Conservation (phyloP, 805 yeast species). For the Saccharomycopsis amapae region DNA sequence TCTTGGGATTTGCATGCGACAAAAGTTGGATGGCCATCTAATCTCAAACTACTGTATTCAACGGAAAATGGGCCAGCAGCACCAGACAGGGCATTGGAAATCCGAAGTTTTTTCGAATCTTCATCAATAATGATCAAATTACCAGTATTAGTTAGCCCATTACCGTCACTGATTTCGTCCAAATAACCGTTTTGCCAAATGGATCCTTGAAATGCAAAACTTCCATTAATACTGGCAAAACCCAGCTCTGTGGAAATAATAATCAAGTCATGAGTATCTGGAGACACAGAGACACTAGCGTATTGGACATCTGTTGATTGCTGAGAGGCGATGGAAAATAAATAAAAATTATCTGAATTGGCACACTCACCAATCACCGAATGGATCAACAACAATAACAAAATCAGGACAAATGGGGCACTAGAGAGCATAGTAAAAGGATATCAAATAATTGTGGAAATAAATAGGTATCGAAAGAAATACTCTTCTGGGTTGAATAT, state of each 20-base stretch:
- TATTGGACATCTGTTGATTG: slow-evolving; percentile 9
- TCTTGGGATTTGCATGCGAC: slow-evolving; percentile 9
- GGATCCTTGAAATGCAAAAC: slow-evolving; percentile 1
- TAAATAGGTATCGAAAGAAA: background rate
- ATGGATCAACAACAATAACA: background rate
- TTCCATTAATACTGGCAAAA: background rate
- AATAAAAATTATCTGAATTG: slow-evolving; percentile 11
- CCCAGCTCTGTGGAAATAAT: background rate
- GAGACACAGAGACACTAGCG: slow-evolving; percentile 5
- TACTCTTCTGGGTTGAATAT: background rate
- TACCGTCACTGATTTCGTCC: slow-evolving; percentile 1
- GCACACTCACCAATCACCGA: background rate
- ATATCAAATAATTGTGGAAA: too few relatives aligned
- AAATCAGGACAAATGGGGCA: background rate
- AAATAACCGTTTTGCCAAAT: slow-evolving; percentile 14
- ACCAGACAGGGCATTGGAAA: background rate
- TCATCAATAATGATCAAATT: slow-evolving; percentile 6
- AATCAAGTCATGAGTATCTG: background rate
- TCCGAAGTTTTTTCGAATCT: background rate
- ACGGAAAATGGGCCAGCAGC: slow-evolving; percentile 10
- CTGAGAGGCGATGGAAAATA: slow-evolving; percentile 6
- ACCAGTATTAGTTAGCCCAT: too few relatives aligned
- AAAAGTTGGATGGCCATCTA: background rate
- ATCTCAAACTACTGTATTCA: background rate
- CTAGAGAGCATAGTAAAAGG: background rate